Conservation (phyloP, 495 filamentous ascomycete species). For the Sordaria brevicollis region DNA sequence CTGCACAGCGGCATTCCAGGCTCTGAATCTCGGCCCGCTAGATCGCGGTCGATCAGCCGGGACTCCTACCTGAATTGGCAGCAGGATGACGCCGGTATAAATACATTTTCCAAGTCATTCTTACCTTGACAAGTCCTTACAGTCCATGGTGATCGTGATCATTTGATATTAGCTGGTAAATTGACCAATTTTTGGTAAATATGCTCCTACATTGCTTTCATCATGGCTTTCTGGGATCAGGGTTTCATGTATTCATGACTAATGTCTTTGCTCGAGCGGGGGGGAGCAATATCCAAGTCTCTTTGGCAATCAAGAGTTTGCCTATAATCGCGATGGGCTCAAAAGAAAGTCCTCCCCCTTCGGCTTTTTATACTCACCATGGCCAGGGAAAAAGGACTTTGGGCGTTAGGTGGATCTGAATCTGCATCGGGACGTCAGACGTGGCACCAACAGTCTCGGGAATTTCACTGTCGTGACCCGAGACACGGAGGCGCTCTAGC, state of each 20-base stretch:
- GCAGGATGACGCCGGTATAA: neutral
- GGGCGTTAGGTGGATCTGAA: neutral
- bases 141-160: neutral
- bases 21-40: neutral
- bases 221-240: neutral
- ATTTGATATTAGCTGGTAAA: neutral
- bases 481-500: neutral
- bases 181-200: neutral
- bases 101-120: neutral
- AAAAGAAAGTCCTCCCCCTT: neutral
- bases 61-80: neutral
- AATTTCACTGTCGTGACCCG: neutral
- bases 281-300: neutral
- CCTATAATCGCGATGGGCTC: neutral
- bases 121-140: neutral
- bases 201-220: neutral
- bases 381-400: neutral
- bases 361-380: neutral
- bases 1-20: neutral
- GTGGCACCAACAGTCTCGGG: neutral
- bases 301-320: neutral
- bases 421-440: neutral
- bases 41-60: neutral
- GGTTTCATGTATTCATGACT: neutral
- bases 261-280: neutral